Base-by-base conservation (phyloP, 257 asterid species). In the Nicotiana benthamiana region DNA sequence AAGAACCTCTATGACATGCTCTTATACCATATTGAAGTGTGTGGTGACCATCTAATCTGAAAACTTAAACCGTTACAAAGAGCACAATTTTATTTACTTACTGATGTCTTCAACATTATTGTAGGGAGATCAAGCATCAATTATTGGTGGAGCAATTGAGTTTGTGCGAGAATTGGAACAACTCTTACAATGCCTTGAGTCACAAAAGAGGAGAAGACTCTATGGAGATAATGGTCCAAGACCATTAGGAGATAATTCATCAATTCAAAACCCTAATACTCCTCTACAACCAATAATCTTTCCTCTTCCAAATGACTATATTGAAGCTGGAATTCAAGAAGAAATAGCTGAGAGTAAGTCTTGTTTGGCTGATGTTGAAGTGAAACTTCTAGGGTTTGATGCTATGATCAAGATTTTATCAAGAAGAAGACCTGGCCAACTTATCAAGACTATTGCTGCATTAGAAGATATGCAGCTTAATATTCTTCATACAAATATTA, bases 51-150 rank as follows among this genome's bases (percentile, higher is more conserved):
- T 1, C 20, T 43, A n/a, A 70, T 22, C 0, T 70, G 24, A 70
- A 70, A 70, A 2, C 3, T 70, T 70, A 40, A 70, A 12, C 0
- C 0, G 7, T 40, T 16, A 68, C 0, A 1, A 4, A 10, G 11
- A 4, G 0, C 20, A 2, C 13, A 43, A 22, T 43, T 11, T 7
- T 46, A 0, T 70, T 43, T 46, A 46, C 15, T 70, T 70, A 13
- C 12, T 9, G 48, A 9, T 9, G 12, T 79, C 57, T 5, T 43
- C 3, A 6, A 26, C n/a, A 59, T 40, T 22, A 36, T 4, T 40
- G 3, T 65, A 95, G 99, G 98, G 99, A 52, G 99, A 95, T 86
- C 99, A 95, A 87, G 98, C 99, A 15, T 95, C 99, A 1, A 95
- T 95, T 82, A 91, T 95, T 2, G 99, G 99, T 10, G 98, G 99